Conservation (phyloP, 2,329 filamentous ascomycete species). For the Penicillium sp. region DNA sequence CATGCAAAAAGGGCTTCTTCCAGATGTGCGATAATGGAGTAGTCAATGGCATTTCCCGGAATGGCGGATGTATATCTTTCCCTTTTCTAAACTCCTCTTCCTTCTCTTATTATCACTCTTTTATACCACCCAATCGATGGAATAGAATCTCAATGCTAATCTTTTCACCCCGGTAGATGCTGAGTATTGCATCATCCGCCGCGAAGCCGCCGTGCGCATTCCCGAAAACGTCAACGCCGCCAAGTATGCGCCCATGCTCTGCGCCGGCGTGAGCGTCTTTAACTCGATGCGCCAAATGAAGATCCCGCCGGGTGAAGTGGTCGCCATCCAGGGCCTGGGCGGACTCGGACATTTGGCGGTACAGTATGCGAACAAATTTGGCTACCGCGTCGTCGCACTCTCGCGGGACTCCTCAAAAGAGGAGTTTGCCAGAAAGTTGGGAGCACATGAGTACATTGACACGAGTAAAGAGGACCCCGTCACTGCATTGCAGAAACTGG, state of each 20-base stretch:
- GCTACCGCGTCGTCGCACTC: slow-evolving; percentile 45
- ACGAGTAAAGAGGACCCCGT: slow-evolving; percentile 24
- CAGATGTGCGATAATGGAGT: background rate
- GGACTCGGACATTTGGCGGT: slow-evolving; percentile 54
- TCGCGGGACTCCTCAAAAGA: slow-evolving; percentile 34
- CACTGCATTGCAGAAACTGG: background rate
- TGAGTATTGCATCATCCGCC: slow-evolving; percentile 39
- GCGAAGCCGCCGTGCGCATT: slow-evolving; percentile 46
- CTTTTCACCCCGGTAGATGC: slow-evolving; percentile 23
- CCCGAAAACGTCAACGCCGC: slow-evolving; percentile 49
- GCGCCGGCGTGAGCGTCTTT: slow-evolving; percentile 54
- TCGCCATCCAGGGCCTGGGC: slow-evolving; percentile 55
- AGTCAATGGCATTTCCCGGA: background rate
- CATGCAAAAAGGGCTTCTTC: background rate
- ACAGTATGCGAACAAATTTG: slow-evolving; percentile 54
- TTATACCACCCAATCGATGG: too few relatives aligned
- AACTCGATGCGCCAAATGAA: slow-evolving; percentile 49
- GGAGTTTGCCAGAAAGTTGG: slow-evolving; percentile 19
- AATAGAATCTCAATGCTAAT: background rate
- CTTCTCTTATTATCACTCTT: background rate
- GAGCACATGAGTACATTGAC: slow-evolving; percentile 32
- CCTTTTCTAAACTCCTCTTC: background rate
- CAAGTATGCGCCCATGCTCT: slow-evolving; percentile 48
- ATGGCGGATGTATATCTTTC: background rate
- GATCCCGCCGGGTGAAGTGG: slow-evolving; percentile 45